phyloP scores from a whole-genome alignment of 2,329 filamentous ascomycete genomes.

The Colletotrichum sojae region DNA sequence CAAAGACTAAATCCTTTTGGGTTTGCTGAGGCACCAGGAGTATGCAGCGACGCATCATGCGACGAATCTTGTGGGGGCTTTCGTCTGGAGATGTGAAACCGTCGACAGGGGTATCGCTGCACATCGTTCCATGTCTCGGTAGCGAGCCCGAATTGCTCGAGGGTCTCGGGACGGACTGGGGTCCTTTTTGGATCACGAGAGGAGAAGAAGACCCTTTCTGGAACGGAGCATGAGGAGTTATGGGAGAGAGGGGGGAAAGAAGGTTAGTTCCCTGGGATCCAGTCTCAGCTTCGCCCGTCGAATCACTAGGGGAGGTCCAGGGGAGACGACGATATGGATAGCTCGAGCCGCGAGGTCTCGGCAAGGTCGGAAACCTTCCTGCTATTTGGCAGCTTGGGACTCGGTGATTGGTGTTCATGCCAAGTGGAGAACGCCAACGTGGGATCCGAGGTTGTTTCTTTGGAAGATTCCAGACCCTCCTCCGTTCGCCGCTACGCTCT shows the following conservation, averaged over 20 bases:
- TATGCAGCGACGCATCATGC: conserved; percentile 16
- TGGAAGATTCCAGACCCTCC: neutral
- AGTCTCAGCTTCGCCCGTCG: neutral
- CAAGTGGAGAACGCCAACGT: neutral
- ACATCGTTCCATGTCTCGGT: neutral
- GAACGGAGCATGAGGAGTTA: neutral
- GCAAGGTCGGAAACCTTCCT: neutral
- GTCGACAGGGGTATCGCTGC: conserved; percentile 20
- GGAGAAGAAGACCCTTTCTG: neutral
- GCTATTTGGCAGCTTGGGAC: conserved; percentile 1
- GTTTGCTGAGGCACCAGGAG: conserved; percentile 1
- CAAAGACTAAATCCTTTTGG: conserved; percentile 8
- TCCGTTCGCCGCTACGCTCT: neutral
- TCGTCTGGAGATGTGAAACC: conserved; percentile 27
- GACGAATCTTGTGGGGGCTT: conserved; percentile 12
- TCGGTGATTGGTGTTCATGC: neutral
- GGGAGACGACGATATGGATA: neutral
- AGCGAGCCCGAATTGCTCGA: conserved; percentile 1
- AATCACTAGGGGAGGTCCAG: neutral
- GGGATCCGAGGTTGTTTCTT: no score
- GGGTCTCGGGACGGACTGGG: neutral
- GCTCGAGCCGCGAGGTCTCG: neutral
- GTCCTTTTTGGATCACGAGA: neutral
- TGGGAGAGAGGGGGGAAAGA: neutral
- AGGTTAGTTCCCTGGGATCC: neutral